These are phyloP conservation scores for Pichia sp. DNA, from an alignment of 1,139 yeast species.

Conservation along the genomic window DNA sequence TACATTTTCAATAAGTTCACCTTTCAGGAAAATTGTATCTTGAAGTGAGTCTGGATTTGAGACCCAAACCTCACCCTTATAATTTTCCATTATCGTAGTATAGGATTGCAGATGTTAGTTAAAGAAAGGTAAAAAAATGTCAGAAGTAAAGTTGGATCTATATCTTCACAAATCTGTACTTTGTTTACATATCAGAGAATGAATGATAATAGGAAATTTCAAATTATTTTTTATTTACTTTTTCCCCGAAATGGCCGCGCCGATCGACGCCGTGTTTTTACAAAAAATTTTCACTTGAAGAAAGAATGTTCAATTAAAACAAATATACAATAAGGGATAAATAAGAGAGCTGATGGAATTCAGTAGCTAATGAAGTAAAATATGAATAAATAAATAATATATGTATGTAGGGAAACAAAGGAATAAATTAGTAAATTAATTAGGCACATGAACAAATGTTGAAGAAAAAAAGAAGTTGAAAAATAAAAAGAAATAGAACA, in stretches of 20 bases:
- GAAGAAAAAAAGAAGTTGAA: not conserved
- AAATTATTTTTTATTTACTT: not conserved
- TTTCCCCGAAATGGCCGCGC: constrained; percentile 1
- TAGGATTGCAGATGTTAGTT: no score
- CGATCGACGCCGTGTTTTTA: not conserved
- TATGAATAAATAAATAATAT: not conserved
- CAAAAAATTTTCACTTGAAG: not conserved
- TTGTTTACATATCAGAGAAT: not conserved
- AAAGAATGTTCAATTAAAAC: not conserved
- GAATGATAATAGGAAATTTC: not conserved
- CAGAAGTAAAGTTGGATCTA: no score
- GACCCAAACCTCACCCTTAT: constrained; percentile 57
- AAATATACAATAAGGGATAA: not conserved
- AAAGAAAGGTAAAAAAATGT: no score
- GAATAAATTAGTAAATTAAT: not conserved
- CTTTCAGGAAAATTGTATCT: constrained; percentile 53
- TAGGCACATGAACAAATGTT: not conserved
- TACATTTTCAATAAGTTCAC: constrained; percentile 53
- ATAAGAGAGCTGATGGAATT: not conserved
- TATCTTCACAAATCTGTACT: not conserved
- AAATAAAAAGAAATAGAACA: not conserved
- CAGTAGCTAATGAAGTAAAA: not conserved
- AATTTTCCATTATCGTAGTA: constrained; percentile 11
- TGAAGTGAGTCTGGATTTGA: constrained; percentile 39
- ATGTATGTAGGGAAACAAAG: not conserved